phyloP scores from a whole-genome alignment of 257 asterid species.

The Fraxinus quadrangulata region DNA sequence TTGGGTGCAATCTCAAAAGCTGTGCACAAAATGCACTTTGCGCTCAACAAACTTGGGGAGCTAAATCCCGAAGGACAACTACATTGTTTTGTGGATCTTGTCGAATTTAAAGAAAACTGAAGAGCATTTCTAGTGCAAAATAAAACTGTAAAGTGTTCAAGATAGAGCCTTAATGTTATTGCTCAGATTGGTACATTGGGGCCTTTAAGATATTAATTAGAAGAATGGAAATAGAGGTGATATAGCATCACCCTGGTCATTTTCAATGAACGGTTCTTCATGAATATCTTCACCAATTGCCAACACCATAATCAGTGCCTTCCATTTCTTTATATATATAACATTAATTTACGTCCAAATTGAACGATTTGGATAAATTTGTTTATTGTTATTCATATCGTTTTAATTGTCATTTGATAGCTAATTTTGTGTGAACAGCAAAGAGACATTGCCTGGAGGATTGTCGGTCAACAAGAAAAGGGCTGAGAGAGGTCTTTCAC shows the following conservation, averaged over 20 bases:
- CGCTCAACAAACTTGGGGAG: not conserved
- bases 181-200: not conserved
- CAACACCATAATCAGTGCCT: not conserved
- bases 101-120: not conserved
- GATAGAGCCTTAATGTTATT: not conserved
- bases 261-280: not conserved
- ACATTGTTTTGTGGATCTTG: not conserved
- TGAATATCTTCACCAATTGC: not conserved
- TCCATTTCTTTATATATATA: not conserved
- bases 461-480: constrained; percentile 81
- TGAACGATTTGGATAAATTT: not conserved
- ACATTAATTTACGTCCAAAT: not conserved
- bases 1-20: not conserved
- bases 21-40: not conserved
- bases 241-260: not conserved
- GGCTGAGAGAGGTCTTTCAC: constrained; percentile 76
- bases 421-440: constrained; percentile 54
- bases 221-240: not conserved
- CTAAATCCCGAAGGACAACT: not conserved
- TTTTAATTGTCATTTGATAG: not conserved
- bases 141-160: not conserved
- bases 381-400: not conserved
- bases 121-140: not conserved
- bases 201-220: not conserved
- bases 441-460: constrained; percentile 86